phyloP scores from a whole-genome alignment of 495 filamentous ascomycete species.

The Penicillium cataractarum region DNA sequence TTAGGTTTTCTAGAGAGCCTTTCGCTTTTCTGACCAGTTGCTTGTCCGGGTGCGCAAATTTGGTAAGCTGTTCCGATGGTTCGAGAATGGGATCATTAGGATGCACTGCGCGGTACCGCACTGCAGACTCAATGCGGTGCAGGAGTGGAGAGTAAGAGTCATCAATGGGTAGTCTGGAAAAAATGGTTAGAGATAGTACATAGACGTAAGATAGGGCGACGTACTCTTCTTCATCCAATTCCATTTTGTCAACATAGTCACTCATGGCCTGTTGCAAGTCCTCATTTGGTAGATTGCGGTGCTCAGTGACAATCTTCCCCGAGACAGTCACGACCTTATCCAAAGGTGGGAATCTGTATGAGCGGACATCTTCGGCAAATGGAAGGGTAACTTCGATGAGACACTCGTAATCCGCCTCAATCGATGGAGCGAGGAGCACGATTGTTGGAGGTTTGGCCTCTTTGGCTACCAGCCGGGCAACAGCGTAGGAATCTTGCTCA shows the following conservation, averaged over 20 bases:
- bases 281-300: conserved; percentile 82
- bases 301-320: conserved; percentile 81
- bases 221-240: conserved; percentile 81
- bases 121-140: conserved; percentile 84
- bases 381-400: conserved; percentile 92
- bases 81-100: conserved; percentile 69
- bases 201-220: not conserved
- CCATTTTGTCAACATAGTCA: conserved; percentile 92
- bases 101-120: conserved; percentile 79
- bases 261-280: conserved; percentile 79
- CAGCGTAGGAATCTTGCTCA: conserved; percentile 83
- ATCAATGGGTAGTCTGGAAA: conserved; percentile 65
- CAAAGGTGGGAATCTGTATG: conserved; percentile 87
- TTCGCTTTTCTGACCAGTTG: conserved; percentile 61
- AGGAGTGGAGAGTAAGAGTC: conserved; percentile 91
- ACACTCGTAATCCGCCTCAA: conserved; percentile 84
- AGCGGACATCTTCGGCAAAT: conserved; percentile 87
- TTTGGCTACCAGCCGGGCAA: conserved; percentile 84
- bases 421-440: conserved; percentile 78
- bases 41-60: conserved; percentile 74
- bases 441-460: conserved; percentile 76
- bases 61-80: conserved; percentile 66
- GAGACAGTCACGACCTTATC: conserved; percentile 85
- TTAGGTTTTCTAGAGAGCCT: conserved; percentile 61
- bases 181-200: not conserved